Conservation (phyloP, 192 early-diverging fungal species). For the Backusella luteola region DNA sequence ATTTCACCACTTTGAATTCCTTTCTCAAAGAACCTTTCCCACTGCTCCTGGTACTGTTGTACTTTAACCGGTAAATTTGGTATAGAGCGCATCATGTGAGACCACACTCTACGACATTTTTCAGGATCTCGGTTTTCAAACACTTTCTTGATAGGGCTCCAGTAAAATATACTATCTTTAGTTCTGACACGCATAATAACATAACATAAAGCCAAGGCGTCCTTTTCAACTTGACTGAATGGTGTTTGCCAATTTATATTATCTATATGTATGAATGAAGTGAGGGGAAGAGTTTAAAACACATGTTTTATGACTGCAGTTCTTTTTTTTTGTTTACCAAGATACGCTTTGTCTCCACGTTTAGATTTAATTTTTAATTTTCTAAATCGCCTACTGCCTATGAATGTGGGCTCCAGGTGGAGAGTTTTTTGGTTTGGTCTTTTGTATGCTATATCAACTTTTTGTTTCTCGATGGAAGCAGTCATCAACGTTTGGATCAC, state of each 20-base stretch:
- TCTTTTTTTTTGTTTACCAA: not conserved
- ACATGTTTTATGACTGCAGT: no score
- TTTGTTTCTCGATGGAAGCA: not conserved
- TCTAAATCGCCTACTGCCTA: conserved; percentile 11
- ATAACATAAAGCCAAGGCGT: not conserved
- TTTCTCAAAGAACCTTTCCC: not conserved
- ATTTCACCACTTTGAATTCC: not conserved
- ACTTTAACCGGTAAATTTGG: not conserved
- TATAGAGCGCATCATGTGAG: not conserved
- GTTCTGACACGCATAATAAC: not conserved
- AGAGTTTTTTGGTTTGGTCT: not conserved
- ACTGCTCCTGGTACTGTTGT: not conserved
- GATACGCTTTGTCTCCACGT: not conserved
- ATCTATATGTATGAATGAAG: not conserved
- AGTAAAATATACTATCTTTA: not conserved
- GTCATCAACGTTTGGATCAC: not conserved
- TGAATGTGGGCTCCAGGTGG: not conserved
- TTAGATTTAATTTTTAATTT: not conserved
- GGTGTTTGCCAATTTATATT: not conserved
- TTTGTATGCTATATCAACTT: not conserved
- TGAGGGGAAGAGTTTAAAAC: no score
- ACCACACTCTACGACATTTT: not conserved
- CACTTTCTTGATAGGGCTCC: not conserved
- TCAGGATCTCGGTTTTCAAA: not conserved
- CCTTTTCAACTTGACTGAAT: conserved; percentile 9